These are phyloP conservation scores for Samsoniella hepiali DNA, from an alignment of 2,329 filamentous ascomycete species.

Conservation along the genomic window DNA sequence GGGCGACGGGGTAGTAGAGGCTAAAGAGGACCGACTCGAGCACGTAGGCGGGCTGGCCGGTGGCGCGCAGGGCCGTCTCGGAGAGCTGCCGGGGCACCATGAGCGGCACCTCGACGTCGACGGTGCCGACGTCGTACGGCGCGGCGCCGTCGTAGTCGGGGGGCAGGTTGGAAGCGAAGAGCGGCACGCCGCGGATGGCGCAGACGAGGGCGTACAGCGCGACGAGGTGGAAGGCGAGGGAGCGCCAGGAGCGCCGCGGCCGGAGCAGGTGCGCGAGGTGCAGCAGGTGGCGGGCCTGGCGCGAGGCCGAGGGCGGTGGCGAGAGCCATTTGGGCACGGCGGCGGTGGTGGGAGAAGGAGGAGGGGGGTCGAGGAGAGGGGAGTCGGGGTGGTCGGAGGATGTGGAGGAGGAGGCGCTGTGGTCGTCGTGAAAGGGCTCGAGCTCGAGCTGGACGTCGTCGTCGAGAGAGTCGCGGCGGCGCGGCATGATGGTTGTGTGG, in stretches of 20 bases:
- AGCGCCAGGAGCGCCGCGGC: slow-evolving; percentile 13
- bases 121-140: slow-evolving; percentile 42
- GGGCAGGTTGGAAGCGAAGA: slow-evolving; percentile 44
- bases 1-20: slow-evolving; percentile 45
- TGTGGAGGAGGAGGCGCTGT: neutral
- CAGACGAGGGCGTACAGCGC: slow-evolving; percentile 17
- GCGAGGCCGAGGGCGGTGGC: neutral
- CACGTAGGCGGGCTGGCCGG: slow-evolving; percentile 40
- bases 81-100: slow-evolving; percentile 31
- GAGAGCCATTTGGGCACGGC: slow-evolving; percentile 18
- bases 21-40: slow-evolving; percentile 48
- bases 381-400: slow-evolving; percentile 12
- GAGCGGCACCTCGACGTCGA: slow-evolving; percentile 46
- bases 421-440: slow-evolving; percentile 18
- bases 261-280: neutral
- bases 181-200: slow-evolving; percentile 36
- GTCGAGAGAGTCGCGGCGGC: neutral
- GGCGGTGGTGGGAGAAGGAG: neutral
- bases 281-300: slow-evolving; percentile 4
- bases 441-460: slow-evolving; percentile 12
- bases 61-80: slow-evolving; percentile 33
- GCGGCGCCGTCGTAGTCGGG: slow-evolving; percentile 36
- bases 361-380: slow-evolving; percentile 5
- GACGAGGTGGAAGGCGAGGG: slow-evolving; percentile 4
- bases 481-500: neutral